These are phyloP conservation scores for Cronartium ribicola DNA, from an alignment of 1,284 basidiomycete genomes.

Conservation along the genomic window DNA sequence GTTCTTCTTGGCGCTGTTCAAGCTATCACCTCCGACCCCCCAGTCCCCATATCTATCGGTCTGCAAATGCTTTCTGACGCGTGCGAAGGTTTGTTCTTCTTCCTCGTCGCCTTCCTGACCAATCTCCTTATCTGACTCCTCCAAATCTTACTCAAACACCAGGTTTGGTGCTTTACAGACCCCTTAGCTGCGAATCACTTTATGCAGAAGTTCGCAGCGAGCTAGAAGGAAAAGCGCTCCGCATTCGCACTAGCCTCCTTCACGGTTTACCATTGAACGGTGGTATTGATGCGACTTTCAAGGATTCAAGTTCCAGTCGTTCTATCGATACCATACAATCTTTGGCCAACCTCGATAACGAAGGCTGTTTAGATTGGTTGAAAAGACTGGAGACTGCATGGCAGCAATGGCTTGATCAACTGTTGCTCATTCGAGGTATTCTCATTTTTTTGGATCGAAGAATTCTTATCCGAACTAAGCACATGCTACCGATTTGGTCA, in stretches of 20 bases:
- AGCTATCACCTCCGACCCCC: not conserved
- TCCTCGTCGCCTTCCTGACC: not conserved
- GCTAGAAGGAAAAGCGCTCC: not conserved
- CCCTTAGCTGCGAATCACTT: not conserved
- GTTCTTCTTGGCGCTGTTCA: not conserved
- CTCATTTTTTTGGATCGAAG: slow-evolving; percentile 33
- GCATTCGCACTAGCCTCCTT: not conserved
- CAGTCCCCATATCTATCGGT: not conserved
- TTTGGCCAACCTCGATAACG: not conserved
- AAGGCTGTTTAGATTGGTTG: slow-evolving; percentile 12
- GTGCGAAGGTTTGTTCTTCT: not conserved
- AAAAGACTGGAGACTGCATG: not conserved
- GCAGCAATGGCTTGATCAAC: slow-evolving; percentile 13
- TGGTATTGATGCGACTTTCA: not conserved
- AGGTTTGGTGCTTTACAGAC: not conserved
- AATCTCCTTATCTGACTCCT: not conserved
- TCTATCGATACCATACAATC: not conserved
- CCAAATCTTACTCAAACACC: not conserved
- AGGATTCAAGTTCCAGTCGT: not conserved
- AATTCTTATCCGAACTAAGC: slow-evolving; percentile 8
- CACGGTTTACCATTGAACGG: not conserved
- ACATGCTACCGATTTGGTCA: slow-evolving; percentile 16
- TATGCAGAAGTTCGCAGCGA: not conserved
- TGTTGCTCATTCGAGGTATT: slow-evolving; percentile 16
- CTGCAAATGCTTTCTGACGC: not conserved